Percentiles rank a stretch among this genome's conserved stretches.
phyloP scores from a whole-genome alignment of 1,139 yeast genomes.

The Blastobotrys proliferans region DNA sequence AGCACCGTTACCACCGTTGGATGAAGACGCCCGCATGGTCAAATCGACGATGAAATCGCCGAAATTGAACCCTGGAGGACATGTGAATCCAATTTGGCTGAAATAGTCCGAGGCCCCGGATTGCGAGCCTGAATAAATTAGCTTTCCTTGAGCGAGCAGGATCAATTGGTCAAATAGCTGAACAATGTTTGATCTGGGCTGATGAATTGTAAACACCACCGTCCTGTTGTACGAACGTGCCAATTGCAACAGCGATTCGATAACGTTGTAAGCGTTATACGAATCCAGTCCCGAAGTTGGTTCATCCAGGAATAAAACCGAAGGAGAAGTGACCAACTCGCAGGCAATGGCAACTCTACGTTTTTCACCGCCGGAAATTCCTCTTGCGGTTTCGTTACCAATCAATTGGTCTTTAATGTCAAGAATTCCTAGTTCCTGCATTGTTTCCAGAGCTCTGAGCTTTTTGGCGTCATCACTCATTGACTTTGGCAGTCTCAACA shows the following conservation, averaged over 20 bases:
- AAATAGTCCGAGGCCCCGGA: conserved; percentile 64
- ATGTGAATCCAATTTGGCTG: conserved; percentile 65
- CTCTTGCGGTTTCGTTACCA: conserved; percentile 86
- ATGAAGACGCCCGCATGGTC: conserved; percentile 50
- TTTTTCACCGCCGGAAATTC: conserved; percentile 92
- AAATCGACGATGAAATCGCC: conserved; percentile 92
- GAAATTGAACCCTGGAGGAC: conserved; percentile 87
- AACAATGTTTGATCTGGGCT: conserved; percentile 95
- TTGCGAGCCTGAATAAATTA: conserved; percentile 72
- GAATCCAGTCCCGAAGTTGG: conserved; percentile 96
- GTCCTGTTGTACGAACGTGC: conserved; percentile 82
- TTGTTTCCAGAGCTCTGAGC: conserved; percentile 76
- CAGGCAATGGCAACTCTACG: conserved; percentile 80
- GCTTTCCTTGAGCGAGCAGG: conserved; percentile 76
- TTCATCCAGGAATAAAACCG: conserved; percentile 71
- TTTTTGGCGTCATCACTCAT: conserved; percentile 74
- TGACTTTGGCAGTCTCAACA: conserved; percentile 73
- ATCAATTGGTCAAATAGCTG: conserved; percentile 80
- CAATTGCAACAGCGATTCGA: conserved; percentile 76
- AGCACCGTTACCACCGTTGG: conserved; percentile 21
- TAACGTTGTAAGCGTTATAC: conserved; percentile 85
- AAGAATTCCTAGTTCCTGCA: conserved; percentile 77
- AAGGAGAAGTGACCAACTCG: conserved; percentile 69
- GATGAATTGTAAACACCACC: conserved; percentile 88
- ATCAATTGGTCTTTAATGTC: conserved; percentile 79